Evolutionary conservation across 2,329 filamentous ascomycete genomes (phyloP), one percentile per base, ranked within the genome.

Genomic region (Coniochaeta ligniaria): DNA sequence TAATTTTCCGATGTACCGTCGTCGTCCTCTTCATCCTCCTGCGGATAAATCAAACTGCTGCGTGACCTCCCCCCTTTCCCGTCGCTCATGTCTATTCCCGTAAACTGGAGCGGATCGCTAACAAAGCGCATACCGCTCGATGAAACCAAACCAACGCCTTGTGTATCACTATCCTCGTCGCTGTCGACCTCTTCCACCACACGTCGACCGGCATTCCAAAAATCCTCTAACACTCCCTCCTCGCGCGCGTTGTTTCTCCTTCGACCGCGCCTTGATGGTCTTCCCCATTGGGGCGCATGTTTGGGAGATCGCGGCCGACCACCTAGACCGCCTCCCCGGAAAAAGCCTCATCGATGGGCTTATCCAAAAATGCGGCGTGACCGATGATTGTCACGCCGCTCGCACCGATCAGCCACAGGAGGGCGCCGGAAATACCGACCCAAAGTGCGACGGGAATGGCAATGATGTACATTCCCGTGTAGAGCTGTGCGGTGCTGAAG

Each of bases 241-340:
- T 80, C 81, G 76, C 79, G 72, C 71, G 76, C 76, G 61, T 65
- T 66, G 20, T 79, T 78, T 77, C 79, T 85, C 81, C 84, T 85
- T 82, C 84, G 83, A 78, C 82, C 86, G 84, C 87, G 90, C 90
- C 91, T 90, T 84, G 91, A 90, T 95, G 92, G 92, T 97, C 94
- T 97, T 97, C 93, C 94, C 94, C 91, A 93, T 86, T 82, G 88
- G 91, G 93, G 92, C 92, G 89, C 88, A 83, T 77, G 80, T 87
- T 88, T 83, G 85, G 93, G 94, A 96, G 93, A 89, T 95, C 90
- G 95, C 95, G 94, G 94, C 92, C 94, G 95, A 98, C 93, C 93
- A 96, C 85, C 88, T 98, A 99, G 90, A 99, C 95, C 93, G 95
- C 94, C 94, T 99, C 95, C 93, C 96, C 95, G 84, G 94, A 97